Conservation (phyloP, 148 eudicot species). For the Oxyria digyna region DNA sequence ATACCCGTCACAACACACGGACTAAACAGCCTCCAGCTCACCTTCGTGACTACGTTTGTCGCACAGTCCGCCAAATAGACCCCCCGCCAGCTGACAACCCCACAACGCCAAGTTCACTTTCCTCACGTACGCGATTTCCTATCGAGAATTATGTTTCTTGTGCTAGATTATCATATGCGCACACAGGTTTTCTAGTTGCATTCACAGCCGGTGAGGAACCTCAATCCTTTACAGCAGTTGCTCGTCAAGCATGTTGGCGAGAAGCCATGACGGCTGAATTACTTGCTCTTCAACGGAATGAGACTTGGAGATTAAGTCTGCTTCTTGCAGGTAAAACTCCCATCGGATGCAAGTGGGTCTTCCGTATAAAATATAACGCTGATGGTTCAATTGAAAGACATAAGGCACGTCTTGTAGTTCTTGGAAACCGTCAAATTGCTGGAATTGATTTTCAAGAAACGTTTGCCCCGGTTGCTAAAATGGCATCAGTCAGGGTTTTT, state of each 20-base stretch:
- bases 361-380: background rate
- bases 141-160: too few species aligned
- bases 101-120: too few species aligned
- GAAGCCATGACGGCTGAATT: background rate
- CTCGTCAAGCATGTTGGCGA: background rate
- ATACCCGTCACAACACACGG: too few species aligned
- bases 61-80: too few species aligned
- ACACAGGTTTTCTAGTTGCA: background rate
- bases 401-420: constrained; percentile 1
- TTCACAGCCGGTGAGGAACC: background rate
- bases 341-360: constrained; percentile 7
- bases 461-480: background rate
- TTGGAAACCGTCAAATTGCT: background rate
- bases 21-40: too few species aligned
- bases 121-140: too few species aligned
- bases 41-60: too few species aligned
- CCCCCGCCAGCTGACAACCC: too few species aligned
- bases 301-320: background rate
- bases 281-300: background rate
- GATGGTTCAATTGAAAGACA: background rate
- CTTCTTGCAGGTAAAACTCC: background rate
- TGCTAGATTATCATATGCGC: too few species aligned
- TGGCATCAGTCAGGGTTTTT: too few species aligned
- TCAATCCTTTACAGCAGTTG: background rate
- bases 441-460: background rate